Base-by-base conservation (phyloP, 257 asterid genomes). In the Solanum ossicruentum region DNA sequence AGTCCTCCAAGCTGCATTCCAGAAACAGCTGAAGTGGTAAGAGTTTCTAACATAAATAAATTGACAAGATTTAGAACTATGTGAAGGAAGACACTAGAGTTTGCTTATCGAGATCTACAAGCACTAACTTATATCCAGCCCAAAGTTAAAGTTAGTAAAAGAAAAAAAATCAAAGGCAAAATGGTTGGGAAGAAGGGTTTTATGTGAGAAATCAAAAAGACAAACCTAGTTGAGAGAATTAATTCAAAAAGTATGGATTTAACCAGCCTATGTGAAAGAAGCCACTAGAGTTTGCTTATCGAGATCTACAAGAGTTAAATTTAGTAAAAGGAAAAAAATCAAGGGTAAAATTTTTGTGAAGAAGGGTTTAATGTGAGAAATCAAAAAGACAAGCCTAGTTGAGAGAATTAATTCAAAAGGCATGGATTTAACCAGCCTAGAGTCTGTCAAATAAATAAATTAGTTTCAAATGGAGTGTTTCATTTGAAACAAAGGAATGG, bases 1-100 rank as follows among this genome's bases (percentile, higher is more conserved):
- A 94, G 71, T 93, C 95, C 84, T 94, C 97, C 91, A 90, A 91
- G 86, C 99, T 96, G 97, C 89, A 90, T 72, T 12, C 65, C 84
- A 8, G 12, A 77, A 81, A 85, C 75, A 10, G 72, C 65, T 65
- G 84, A 80, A 66, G 63, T 61, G 2, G 61, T 61, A 28, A 28
- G n/a, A 36, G 32, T 26, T 43, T 51, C 65, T 23, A 26, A 61
- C 43, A 84, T 77, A 80, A 83, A 45, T 52, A 55, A 80, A 80
- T 20, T 69, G 57, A 70, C 41, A 87, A 71, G 51, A 85, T 61
- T 36, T 28, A 49, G 55, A 79, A 45, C 54, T 5, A 45, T 52
- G 49, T 83, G 47, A 71, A 84, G 86, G 52, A 70, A 36, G 32
- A 71, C 67, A 8, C 23, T 61, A 78, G 17, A 18, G 16, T 39